phyloP scores from a whole-genome alignment of 331 rosid species.

The Dryas integrifolia region DNA sequence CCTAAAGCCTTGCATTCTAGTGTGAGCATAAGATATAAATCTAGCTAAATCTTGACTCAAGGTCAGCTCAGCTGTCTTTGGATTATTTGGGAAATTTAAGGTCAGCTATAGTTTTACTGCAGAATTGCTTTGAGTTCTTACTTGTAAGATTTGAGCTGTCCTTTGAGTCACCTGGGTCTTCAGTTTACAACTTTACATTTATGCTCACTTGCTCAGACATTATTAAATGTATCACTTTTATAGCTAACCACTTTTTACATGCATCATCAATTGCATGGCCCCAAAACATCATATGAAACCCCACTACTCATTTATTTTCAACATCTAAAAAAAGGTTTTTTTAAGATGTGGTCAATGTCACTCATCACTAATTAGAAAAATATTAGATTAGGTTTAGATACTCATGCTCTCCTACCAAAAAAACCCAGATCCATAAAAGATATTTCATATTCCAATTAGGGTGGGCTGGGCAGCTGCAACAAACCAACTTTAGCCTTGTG shows the following conservation, averaged over 20 bases:
- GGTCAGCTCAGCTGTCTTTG: background rate
- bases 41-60: background rate
- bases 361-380: background rate
- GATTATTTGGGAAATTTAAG: background rate
- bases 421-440: background rate
- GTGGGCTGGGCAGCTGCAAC: slow-evolving; percentile 10
- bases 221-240: background rate
- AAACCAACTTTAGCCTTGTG: background rate
- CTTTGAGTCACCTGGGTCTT: background rate
- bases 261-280: slow-evolving; percentile 8
- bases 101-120: background rate
- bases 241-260: background rate
- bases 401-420: background rate
- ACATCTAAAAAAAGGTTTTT: background rate
- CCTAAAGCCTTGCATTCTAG: background rate
- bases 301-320: background rate
- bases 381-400: background rate
- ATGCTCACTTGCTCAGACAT: slow-evolving; percentile 9
- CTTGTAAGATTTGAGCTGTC: background rate
- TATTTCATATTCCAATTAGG: background rate
- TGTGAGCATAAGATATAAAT: background rate
- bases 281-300: slow-evolving; percentile 6
- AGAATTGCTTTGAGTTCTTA: background rate
- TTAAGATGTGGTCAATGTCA: slow-evolving; percentile 5
- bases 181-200: background rate